Conservation (phyloP, 2,329 filamentous ascomycete species). For the Basipetospora chlamydospora region DNA sequence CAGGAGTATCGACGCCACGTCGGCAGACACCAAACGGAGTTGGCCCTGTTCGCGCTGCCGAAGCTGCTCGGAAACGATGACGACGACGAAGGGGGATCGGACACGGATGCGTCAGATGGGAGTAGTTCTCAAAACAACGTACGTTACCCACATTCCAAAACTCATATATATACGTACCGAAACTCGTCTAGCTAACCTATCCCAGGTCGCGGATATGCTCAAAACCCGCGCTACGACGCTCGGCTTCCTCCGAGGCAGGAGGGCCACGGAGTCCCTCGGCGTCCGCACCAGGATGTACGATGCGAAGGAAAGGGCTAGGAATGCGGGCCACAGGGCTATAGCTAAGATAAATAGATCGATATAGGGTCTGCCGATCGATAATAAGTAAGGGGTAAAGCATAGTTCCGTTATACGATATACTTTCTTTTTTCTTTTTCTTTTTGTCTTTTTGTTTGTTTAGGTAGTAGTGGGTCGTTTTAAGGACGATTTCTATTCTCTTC, state of each 20-base stretch:
- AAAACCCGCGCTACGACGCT: neutral
- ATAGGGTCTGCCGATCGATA: neutral
- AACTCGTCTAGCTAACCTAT: neutral
- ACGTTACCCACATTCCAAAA: too few relatives aligned
- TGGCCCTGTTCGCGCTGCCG: slow-evolving; percentile 12
- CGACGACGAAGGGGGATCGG: neutral
- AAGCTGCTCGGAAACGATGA: neutral
- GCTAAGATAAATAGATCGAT: neutral
- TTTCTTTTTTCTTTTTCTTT: neutral
- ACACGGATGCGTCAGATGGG: neutral
- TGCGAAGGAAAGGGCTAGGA: neutral
- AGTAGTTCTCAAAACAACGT: neutral
- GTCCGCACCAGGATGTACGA: slow-evolving; percentile 1
- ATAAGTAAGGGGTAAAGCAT: neutral
- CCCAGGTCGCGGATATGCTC: too few relatives aligned
- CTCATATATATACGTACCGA: too few relatives aligned
- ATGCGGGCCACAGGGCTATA: slow-evolving; percentile 1
- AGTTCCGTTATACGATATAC: too few relatives aligned
- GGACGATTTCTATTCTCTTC: too few relatives aligned
- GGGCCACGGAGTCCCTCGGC: slow-evolving; percentile 2
- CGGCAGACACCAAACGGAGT: slow-evolving; percentile 13
- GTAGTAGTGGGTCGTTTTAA: too few relatives aligned
- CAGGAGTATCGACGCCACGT: slow-evolving; percentile 13
- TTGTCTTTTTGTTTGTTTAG: neutral
- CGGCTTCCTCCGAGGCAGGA: neutral